Conservation (phyloP, 1,284 basidiomycete genomes). For the Irpex rosettiformis region DNA sequence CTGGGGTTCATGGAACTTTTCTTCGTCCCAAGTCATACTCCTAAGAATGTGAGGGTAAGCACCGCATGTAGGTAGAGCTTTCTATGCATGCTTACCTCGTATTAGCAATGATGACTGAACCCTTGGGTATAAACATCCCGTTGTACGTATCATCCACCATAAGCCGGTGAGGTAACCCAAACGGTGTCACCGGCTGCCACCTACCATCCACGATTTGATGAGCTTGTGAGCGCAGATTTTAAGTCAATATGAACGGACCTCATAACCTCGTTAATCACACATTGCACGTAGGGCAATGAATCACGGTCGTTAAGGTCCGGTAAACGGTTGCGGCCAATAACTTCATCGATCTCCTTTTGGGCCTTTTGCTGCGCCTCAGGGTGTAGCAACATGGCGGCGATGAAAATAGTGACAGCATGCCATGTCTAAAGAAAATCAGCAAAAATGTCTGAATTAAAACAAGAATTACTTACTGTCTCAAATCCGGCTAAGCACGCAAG, state of each 20-base stretch:
- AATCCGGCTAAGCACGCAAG: neutral
- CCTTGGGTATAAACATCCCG: slow-evolving; percentile 10
- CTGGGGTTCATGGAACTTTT: slow-evolving; percentile 1
- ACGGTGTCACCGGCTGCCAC: slow-evolving; percentile 5
- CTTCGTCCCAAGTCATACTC: slow-evolving; percentile 1
- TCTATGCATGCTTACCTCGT: slow-evolving; percentile 2
- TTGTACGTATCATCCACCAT: slow-evolving; percentile 10
- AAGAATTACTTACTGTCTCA: neutral
- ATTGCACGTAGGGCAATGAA: slow-evolving; percentile 14
- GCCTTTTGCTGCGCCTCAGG: slow-evolving; percentile 14
- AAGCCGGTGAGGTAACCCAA: neutral
- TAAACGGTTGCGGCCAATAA: slow-evolving; percentile 14
- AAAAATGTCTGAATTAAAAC: neutral
- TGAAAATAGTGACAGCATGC: slow-evolving; percentile 10
- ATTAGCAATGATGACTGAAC: slow-evolving; percentile 9
- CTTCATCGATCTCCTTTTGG: slow-evolving; percentile 13
- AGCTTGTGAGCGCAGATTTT: neutral
- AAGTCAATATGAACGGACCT: slow-evolving; percentile 5
- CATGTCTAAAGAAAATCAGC: slow-evolving; percentile 4
- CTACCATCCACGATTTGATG: neutral
- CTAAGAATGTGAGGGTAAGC: neutral
- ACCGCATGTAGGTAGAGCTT: slow-evolving; percentile 12
- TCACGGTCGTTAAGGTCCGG: slow-evolving; percentile 15
- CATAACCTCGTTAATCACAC: slow-evolving; percentile 11
- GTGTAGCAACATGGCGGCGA: slow-evolving; percentile 14